Evolutionary conservation across 352 stramenopile species (phyloP), one percentile per base, ranked within the genome.

Genomic region (Phytophthora podocarpi): DNA sequence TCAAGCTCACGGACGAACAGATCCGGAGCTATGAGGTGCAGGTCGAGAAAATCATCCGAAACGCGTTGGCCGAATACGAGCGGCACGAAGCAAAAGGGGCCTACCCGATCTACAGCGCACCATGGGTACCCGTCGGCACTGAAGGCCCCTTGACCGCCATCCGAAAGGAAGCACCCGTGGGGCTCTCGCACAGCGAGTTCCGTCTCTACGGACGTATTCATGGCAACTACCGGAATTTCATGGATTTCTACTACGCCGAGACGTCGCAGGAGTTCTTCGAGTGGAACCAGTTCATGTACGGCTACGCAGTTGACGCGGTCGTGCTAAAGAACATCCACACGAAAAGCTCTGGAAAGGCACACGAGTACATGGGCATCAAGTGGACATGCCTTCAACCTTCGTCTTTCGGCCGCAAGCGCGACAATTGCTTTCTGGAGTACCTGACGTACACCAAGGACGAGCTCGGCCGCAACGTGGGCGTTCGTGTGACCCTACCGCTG

Each of bases 311-410:
- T 8, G 85, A 95, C 34, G 85, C 82, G 0, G 70, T 78, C n/a
- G 82, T 95, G 41, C 61, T 95, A 2, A 70, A 80, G 43, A 95
- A 85, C 36, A 84, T 95, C 49, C 78, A 90, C 55, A 89, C 78
- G 1, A 66, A 57, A n/a, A 53, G 36, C 9, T 68, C 60, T 1
- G 47, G 27, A 15, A 70, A 75, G 49, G 39, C 64, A 2, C 67
- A 85, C 48, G 58, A 78, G 42, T 95, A 95, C 62, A 67, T 95
- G 62, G 85, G 85, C 20, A 82, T 95, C 66, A 95, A 95, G 54
- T 95, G 85, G 83, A 70, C 72, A 35, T 90, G 80, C 31, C 64
- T 87, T 40, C 75, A 82, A 36, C 71, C 78, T 12, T 81, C 77
- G 13, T 47, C 77, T 12, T 80, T 91, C 40, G 52, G 78, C 1